Base-by-base conservation (phyloP, 139 green algal species). In the Chlorella sp. region DNA sequence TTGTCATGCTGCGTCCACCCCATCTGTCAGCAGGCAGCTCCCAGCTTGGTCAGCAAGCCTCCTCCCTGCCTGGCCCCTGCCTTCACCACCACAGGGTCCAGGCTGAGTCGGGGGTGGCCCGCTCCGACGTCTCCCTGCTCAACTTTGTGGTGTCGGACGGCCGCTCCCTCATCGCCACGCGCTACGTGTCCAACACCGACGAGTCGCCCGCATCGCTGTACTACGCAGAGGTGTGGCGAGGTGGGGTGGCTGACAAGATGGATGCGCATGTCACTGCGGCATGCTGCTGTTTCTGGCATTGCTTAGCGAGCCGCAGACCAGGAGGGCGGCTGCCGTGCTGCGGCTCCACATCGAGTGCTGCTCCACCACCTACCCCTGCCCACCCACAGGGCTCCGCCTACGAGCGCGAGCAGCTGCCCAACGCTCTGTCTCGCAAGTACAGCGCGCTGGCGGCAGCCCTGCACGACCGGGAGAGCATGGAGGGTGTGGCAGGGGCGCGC, bases 61-160 rank as follows among this genome's bases (percentile, higher is more conserved):
- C 28, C 60, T 32, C 67, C 11, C 16, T 20, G n/a, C 34, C 7
- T 34, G 36, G 38, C 17, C 39, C 38, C 70, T 57, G 38, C 13
- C 65, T 9, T 72, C 11, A 11, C 28, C 39, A 17, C 44, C 32
- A 78, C 20, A 55, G 30, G 17, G 74, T 94, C 2, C 93, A 96
- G 85, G 51, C 75, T 2, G 83, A 91, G 57, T 72, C 88, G 25
- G 94, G 91, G 36, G 85, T 96, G 55, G 36, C 75, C 0, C 55
- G 44, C 36, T 86, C 64, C 21, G 89, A 91, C 36, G 83, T 88
- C 16, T 96, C 91, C 28, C 91, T 99, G 64, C 93, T 99, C 51
- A 99, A 99, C 89, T 99, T 95, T 84, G 94, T 96, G 0, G 90
- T 99, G 18, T 95, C 91, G 12, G 97, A 99, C 78, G 97, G 97